Evolutionary conservation across 73 alveolate species (phyloP).

Genomic region (Loxodes magnus): DNA sequence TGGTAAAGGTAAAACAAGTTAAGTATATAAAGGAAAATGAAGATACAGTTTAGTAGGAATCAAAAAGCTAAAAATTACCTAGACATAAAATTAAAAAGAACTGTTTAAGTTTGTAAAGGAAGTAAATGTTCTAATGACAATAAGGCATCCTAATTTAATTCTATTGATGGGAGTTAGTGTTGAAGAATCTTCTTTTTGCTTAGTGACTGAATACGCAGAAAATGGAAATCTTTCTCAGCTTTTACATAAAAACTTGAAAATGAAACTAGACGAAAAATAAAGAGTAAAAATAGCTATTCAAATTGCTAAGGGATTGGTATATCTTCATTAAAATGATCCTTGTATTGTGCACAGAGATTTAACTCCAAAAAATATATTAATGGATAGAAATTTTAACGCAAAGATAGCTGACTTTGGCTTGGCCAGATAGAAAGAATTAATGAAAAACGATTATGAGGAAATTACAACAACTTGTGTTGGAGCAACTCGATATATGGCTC

Average conservation of each 20-base stretch:
- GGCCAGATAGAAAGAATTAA: too few relatives aligned
- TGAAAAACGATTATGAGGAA: too few relatives aligned
- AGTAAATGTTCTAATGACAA: slow-evolving; percentile 90
- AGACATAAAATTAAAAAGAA: slow-evolving; percentile 65
- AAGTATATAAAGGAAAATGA: slow-evolving; percentile 90
- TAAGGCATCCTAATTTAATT: slow-evolving; percentile 93
- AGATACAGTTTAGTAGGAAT: slow-evolving; percentile 92
- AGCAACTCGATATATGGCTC: too few relatives aligned
- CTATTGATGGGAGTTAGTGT: slow-evolving; percentile 76
- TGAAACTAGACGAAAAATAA: slow-evolving; percentile 51
- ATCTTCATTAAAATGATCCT: slow-evolving; percentile 75
- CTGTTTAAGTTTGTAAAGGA: slow-evolving; percentile 88
- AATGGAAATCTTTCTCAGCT: slow-evolving; percentile 76
- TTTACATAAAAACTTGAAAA: slow-evolving; percentile 49
- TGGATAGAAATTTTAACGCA: too few relatives aligned
- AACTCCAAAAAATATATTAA: slow-evolving; percentile 80
- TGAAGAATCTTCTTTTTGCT: slow-evolving; percentile 72
- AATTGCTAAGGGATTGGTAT: slow-evolving; percentile 81
- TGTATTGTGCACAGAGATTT: slow-evolving; percentile 88
- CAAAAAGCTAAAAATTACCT: slow-evolving; percentile 83
- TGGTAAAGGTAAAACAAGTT: slow-evolving; percentile 93
- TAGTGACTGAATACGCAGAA: slow-evolving; percentile 68
- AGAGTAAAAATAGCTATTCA: slow-evolving; percentile 72
- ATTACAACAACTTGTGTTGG: too few relatives aligned
- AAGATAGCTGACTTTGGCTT: too few relatives aligned